These are phyloP conservation scores for Apiospora arundinis DNA, from an alignment of 2,329 filamentous ascomycete species.

Conservation along the genomic window DNA sequence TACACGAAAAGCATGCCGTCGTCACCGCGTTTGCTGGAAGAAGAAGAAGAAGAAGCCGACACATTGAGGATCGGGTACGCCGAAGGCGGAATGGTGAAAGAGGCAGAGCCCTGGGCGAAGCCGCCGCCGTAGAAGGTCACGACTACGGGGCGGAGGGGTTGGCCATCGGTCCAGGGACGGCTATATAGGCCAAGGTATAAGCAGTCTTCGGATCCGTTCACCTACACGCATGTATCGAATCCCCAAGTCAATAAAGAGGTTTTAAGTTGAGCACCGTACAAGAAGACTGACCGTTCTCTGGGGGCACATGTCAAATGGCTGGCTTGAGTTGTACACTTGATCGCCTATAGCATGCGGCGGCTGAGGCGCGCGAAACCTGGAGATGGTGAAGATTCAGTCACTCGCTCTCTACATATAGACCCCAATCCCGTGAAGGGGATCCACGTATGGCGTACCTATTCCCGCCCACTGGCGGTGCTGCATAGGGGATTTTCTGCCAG, in stretches of 20 bases:
- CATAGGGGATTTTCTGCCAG: constrained; percentile 67
- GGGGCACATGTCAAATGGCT: constrained; percentile 63
- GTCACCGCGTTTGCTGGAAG: neutral
- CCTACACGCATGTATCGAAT: constrained; percentile 29
- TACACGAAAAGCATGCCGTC: constrained; percentile 51
- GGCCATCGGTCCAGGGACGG: constrained; percentile 55
- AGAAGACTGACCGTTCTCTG: constrained; percentile 54
- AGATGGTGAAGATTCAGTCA: neutral
- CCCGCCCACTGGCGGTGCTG: constrained; percentile 60
- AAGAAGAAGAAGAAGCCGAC: constrained; percentile 50
- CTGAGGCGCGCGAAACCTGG: constrained; percentile 65
- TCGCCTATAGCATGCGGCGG: constrained; percentile 55
- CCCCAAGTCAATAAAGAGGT: neutral
- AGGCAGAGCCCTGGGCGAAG: constrained; percentile 64
- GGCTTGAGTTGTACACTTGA: constrained; percentile 59
- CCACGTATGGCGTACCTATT: constrained; percentile 44
- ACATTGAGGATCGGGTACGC: constrained; percentile 65
- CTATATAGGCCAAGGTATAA: constrained; percentile 66
- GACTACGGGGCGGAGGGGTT: constrained; percentile 61
- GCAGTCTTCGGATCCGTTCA: constrained; percentile 65
- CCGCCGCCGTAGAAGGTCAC: constrained; percentile 67
- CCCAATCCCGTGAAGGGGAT: neutral
- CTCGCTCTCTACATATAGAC: neutral
- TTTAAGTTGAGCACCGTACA: too few species aligned
- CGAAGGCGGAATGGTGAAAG: constrained; percentile 60